phyloP scores from a whole-genome alignment of 495 filamentous ascomycete species.

The Hypoxylon intermedium region DNA sequence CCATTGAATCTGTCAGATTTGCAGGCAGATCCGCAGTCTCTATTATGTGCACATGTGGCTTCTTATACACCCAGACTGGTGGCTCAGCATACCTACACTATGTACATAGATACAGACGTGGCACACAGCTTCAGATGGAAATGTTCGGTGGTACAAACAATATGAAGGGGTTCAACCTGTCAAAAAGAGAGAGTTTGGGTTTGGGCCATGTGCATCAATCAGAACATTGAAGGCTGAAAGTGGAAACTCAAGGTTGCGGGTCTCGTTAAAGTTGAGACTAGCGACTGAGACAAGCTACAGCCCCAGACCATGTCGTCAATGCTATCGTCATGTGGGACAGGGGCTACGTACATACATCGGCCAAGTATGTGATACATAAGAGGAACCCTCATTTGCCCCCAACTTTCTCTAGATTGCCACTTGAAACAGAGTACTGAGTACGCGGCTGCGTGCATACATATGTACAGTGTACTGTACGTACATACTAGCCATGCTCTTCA shows the following conservation, averaged over 20 bases:
- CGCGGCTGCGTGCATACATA: slow-evolving; percentile 8
- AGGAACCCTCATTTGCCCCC: slow-evolving; percentile 5
- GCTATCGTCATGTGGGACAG: slow-evolving; percentile 30
- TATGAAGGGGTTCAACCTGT: slow-evolving; percentile 17
- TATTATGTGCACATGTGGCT: slow-evolving; percentile 8
- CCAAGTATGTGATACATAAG: slow-evolving; percentile 1
- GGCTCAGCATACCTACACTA: too few relatives aligned
- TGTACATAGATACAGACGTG: too few relatives aligned
- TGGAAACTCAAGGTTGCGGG: slow-evolving; percentile 25
- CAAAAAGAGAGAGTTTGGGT: background rate
- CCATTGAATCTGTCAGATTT: slow-evolving; percentile 9
- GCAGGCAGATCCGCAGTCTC: slow-evolving; percentile 1
- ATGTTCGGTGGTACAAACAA: slow-evolving; percentile 14
- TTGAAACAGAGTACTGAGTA: slow-evolving; percentile 11
- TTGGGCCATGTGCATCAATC: slow-evolving; percentile 21
- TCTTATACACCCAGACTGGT: background rate
- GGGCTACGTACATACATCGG: slow-evolving; percentile 16
- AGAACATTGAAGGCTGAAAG: slow-evolving; percentile 13
- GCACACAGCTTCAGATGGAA: too few relatives aligned
- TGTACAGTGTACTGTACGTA: too few relatives aligned
- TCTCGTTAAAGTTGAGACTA: slow-evolving; percentile 36
- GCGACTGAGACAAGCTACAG: slow-evolving; percentile 10
- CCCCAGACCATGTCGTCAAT: slow-evolving; percentile 40
- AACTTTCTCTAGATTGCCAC: background rate
- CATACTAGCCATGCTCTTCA: background rate